Evolutionary conservation across 148 eudicot genomes (phyloP).

Genomic region (Vaccinium corymbosum): DNA sequence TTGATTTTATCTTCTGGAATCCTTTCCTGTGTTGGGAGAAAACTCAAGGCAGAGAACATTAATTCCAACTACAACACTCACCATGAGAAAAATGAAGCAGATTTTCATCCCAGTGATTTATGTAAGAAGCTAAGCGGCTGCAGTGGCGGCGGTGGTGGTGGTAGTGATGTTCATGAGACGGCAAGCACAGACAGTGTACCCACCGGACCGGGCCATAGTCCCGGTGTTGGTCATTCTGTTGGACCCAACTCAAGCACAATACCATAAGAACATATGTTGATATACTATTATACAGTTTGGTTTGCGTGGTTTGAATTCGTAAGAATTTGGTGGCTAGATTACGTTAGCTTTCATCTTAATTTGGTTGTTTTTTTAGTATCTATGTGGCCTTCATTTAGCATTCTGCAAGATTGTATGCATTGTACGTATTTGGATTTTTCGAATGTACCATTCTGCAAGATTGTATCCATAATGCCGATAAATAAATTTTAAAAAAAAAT

Average conservation of each 20-base stretch:
- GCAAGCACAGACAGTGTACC: neutral
- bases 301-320: neutral
- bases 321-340: neutral
- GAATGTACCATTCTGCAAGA: too few species aligned
- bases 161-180: neutral
- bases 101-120: neutral
- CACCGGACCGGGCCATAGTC: slow-evolving; percentile 8
- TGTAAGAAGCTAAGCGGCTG: neutral
- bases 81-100: neutral
- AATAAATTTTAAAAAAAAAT: too few species aligned
- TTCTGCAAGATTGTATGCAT: neutral
- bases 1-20: neutral
- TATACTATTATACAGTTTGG: neutral
- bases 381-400: neutral
- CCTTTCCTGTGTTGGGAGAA: neutral
- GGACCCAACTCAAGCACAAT: neutral
- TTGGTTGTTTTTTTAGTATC: neutral
- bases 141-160: neutral
- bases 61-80: neutral
- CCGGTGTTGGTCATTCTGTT: slow-evolving; percentile 12
- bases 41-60: neutral
- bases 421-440: neutral
- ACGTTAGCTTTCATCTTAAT: neutral
- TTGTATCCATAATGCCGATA: too few species aligned
- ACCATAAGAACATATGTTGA: neutral